These are phyloP conservation scores for Pichia occidentalis DNA, from an alignment of 805 yeast species.

Conservation along the genomic window DNA sequence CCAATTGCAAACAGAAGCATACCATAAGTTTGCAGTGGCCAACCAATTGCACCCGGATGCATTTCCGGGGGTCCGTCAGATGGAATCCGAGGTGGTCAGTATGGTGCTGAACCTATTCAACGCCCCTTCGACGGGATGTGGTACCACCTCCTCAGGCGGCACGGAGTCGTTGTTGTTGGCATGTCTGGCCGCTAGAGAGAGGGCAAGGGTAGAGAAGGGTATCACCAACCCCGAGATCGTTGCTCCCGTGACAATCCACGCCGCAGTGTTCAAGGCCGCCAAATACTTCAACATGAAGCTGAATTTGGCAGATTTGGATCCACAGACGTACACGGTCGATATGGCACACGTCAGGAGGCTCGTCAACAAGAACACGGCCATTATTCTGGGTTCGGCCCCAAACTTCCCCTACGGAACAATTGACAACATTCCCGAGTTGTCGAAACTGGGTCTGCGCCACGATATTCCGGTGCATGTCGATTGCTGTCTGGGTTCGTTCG, in stretches of 20 bases:
- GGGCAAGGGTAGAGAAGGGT: slow-evolving; percentile 52
- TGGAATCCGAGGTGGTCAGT: slow-evolving; percentile 92
- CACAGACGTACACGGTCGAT: slow-evolving; percentile 57
- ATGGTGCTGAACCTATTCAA: slow-evolving; percentile 80
- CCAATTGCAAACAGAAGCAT: slow-evolving; percentile 70
- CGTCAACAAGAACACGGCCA: slow-evolving; percentile 72
- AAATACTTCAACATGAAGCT: slow-evolving; percentile 82
- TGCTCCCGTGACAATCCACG: slow-evolving; percentile 87
- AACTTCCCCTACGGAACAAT: slow-evolving; percentile 95
- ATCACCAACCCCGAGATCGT: slow-evolving; percentile 75
- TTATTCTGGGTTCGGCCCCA: slow-evolving; percentile 91
- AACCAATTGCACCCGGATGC: slow-evolving; percentile 97
- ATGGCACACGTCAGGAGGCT: slow-evolving; percentile 51
- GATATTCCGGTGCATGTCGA: slow-evolving; percentile 91
- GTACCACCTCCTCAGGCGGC: slow-evolving; percentile 90
- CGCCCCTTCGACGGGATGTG: slow-evolving; percentile 69
- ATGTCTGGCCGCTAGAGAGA: slow-evolving; percentile 81
- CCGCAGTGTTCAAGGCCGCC: slow-evolving; percentile 92
- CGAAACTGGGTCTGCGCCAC: slow-evolving; percentile 56
- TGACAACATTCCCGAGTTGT: slow-evolving; percentile 75
- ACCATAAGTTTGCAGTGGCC: slow-evolving; percentile 71
- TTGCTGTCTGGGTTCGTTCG: slow-evolving; percentile 90
- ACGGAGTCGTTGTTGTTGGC: slow-evolving; percentile 87
- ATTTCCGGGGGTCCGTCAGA: slow-evolving; percentile 91
- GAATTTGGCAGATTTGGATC: slow-evolving; percentile 70